phyloP scores from a whole-genome alignment of 306 rosid species.

The Dryas alaskensis region DNA sequence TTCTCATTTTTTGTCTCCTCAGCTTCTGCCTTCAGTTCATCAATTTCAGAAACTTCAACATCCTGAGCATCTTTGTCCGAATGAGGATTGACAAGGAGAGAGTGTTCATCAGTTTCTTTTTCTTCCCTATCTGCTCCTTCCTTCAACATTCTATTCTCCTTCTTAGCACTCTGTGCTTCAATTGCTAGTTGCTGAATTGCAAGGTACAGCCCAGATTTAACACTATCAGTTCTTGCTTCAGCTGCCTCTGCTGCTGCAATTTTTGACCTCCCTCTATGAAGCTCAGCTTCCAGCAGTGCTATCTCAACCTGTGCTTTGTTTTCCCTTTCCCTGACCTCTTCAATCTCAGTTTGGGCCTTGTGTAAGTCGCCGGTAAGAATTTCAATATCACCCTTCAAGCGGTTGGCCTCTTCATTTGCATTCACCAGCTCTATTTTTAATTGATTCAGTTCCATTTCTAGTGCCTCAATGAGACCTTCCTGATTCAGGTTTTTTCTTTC shows the following conservation, averaged over 20 bases:
- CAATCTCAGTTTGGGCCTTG: conserved; percentile 38
- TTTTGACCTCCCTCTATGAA: conserved; percentile 41
- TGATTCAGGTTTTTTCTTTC: conserved; percentile 38
- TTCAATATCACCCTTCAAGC: conserved; percentile 34
- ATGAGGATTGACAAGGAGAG: conserved; percentile 1
- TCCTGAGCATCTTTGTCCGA: not conserved
- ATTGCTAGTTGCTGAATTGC: conserved; percentile 38
- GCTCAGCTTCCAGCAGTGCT: conserved; percentile 54
- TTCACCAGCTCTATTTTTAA: conserved; percentile 33
- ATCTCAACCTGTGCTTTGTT: conserved; percentile 47
- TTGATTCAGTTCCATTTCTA: conserved; percentile 41
- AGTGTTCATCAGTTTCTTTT: conserved; percentile 24
- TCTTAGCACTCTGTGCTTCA: conserved; percentile 34
- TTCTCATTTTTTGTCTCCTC: conserved; percentile 27
- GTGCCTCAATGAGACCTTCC: conserved; percentile 32
- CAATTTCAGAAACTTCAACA: not conserved
- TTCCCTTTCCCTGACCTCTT: conserved; percentile 36
- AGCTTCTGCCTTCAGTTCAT: conserved; percentile 19
- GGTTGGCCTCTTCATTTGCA: conserved; percentile 42
- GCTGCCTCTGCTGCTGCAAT: conserved; percentile 33
- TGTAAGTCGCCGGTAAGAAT: conserved; percentile 40
- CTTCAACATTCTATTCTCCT: conserved; percentile 28
- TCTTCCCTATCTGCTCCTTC: conserved; percentile 20
- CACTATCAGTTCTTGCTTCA: conserved; percentile 34
- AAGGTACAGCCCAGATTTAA: conserved; percentile 27